phyloP scores from a whole-genome alignment of 768 basidiomycete genomes.

The Gymnopilus junonius region DNA sequence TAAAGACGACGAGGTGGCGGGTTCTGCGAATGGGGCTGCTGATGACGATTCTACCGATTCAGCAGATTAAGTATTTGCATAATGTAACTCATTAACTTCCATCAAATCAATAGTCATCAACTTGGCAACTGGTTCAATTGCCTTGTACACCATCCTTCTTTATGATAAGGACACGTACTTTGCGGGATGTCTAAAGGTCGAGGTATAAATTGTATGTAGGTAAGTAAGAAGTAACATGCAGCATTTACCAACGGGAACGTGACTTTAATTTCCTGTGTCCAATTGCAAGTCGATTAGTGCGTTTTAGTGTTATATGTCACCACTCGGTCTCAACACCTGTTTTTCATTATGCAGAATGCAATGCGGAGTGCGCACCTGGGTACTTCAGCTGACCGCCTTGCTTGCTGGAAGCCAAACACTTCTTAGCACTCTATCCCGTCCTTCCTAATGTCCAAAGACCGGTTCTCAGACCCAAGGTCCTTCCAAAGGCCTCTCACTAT shows the following conservation, averaged over 20 bases:
- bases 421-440: not conserved
- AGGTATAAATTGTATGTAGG: not conserved
- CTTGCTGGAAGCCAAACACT: conserved; percentile 3
- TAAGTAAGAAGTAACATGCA: not conserved
- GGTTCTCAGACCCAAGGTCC: not conserved
- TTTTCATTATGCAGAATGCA: conserved; percentile 15
- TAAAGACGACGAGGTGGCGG: conserved; percentile 24
- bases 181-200: not conserved
- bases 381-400: not conserved
- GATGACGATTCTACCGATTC: conserved; percentile 6
- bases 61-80: not conserved
- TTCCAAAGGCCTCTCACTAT: not conserved
- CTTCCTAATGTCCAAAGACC: not conserved
- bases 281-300: not conserved
- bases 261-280: not conserved
- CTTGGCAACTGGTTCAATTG: not conserved
- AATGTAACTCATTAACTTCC: not conserved
- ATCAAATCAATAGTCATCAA: not conserved
- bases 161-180: too few relatives aligned
- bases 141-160: too few relatives aligned
- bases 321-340: conserved; percentile 1
- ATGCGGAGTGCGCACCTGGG: conserved; percentile 17
- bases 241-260: not conserved
- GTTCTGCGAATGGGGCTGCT: conserved; percentile 29
- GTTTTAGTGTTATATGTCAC: not conserved